phyloP scores from a whole-genome alignment of 345 rosid genomes.

The Litchi chinensis region DNA sequence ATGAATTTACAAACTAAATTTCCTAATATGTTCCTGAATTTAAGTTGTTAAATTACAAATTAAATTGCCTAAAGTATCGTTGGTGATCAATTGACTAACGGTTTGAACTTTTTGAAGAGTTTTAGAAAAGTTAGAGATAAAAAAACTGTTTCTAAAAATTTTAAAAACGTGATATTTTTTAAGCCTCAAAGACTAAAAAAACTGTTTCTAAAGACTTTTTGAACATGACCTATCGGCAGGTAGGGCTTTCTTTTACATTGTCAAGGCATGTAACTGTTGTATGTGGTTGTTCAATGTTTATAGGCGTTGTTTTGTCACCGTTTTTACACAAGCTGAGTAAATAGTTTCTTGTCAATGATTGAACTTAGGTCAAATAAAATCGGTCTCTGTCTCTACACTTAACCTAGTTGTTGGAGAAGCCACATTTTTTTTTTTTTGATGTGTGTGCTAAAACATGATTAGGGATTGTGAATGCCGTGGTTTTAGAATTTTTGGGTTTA shows the following conservation, averaged over 20 bases:
- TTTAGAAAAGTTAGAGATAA: no score
- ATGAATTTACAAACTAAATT: no score
- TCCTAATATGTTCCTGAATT: no score
- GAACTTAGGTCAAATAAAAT: background rate
- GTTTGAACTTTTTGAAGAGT: no score
- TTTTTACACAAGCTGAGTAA: background rate
- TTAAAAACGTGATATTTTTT: no score
- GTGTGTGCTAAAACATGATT: background rate
- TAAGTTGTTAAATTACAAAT: no score
- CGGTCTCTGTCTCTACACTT: background rate
- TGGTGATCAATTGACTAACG: no score
- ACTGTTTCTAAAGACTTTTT: no score
- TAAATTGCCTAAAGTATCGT: no score
- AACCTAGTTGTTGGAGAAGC: background rate
- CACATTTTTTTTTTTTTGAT: background rate
- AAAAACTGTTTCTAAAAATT: no score
- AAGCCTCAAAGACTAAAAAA: no score
- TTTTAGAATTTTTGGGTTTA: background rate
- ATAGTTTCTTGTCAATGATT: background rate
- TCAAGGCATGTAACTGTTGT: background rate
- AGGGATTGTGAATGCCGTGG: background rate
- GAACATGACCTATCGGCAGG: constrained; percentile 52
- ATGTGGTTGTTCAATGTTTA: background rate
- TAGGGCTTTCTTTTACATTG: constrained; percentile 11
- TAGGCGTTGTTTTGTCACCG: background rate